Percentiles rank a stretch among this genome's conserved stretches.
Conservation (phyloP, 768 basidiomycete species). For the Candolleomyces efflorescens region DNA sequence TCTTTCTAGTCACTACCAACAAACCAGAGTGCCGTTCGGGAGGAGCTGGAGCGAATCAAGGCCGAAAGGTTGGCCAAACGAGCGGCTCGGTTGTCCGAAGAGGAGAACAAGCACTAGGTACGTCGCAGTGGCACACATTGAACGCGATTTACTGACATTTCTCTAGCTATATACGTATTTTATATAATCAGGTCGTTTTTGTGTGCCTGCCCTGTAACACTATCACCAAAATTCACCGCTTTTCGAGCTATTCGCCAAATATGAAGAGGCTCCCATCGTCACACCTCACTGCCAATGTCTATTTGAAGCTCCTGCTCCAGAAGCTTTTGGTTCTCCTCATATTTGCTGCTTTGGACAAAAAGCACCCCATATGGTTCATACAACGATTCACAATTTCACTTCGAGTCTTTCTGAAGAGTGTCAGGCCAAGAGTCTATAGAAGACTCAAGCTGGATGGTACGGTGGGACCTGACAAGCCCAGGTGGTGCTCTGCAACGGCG, state of each 20-base stretch:
- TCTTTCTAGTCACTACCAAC: slow-evolving; percentile 52
- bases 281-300: slow-evolving; percentile 33
- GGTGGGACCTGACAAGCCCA: too few species aligned
- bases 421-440: too few species aligned
- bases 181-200: background rate
- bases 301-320: slow-evolving; percentile 29
- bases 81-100: slow-evolving; percentile 36
- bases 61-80: slow-evolving; percentile 50
- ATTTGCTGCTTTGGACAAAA: too few species aligned
- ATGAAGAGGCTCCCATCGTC: slow-evolving; percentile 34
- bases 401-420: too few species aligned
- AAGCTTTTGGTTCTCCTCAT: too few species aligned
- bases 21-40: slow-evolving; percentile 59
- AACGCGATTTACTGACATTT: background rate
- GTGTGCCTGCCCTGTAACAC: background rate
- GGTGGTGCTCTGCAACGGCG: too few species aligned
- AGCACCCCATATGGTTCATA: too few species aligned
- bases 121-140: background rate
- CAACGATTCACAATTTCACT: too few species aligned
- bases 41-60: slow-evolving; percentile 70
- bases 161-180: background rate
- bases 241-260: slow-evolving; percentile 17
- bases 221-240: background rate
- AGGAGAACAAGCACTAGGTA: slow-evolving; percentile 16
- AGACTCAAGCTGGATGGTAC: too few species aligned